Base-by-base conservation (phyloP, 2,329 filamentous ascomycete genomes). In the Aspergillus sp. region DNA sequence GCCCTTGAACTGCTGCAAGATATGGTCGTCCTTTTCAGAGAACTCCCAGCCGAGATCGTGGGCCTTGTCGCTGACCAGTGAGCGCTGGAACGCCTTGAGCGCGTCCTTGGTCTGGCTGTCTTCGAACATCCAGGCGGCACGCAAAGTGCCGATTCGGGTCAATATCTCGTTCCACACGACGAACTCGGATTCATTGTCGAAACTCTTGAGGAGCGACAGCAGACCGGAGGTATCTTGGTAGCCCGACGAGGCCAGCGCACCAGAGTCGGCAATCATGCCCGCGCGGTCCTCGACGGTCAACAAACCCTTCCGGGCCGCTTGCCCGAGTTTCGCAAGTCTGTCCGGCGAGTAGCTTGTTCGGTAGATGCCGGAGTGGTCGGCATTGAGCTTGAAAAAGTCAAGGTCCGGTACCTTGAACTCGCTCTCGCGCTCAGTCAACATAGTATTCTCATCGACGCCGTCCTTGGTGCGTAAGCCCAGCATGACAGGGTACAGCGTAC, bases 361-460 rank as follows among this genome's bases (percentile, higher is more conserved):
- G 68, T 93, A 96, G 42, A 95, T 80, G 44, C 84, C 84, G 14
- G 86, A 88, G 60, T 95, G 89, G 55, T 95, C 86, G 11, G 89
- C 86, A 54, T 96, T 96, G 40, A 96, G 68, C 71, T 96, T 96
- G 77, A 82, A 96, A 65, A 96, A 95, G 51, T 93, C 85, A 32
- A 80, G 65, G 51, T 82, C 75, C 13, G 82, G 74, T 15, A 95
- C 58, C 63, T 85, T 79, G 65, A 93, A 85, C 40, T 79, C 75
- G 29, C 69, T 72, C 60, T 94, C 85, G 24, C 89, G 80, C 43
- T 77, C 69, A 42, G 67, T 67, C 25, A 93, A 68, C 11, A 85
- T 82, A 24, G 88, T 66, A 24, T 78, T 72, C 52, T 88, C 81
- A 45, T 93, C 74, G 26, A 95, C 63, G 15, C 86, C 86, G n/a